phyloP scores from a whole-genome alignment of 2,329 filamentous ascomycete genomes.

The Trichoderma sp. region DNA sequence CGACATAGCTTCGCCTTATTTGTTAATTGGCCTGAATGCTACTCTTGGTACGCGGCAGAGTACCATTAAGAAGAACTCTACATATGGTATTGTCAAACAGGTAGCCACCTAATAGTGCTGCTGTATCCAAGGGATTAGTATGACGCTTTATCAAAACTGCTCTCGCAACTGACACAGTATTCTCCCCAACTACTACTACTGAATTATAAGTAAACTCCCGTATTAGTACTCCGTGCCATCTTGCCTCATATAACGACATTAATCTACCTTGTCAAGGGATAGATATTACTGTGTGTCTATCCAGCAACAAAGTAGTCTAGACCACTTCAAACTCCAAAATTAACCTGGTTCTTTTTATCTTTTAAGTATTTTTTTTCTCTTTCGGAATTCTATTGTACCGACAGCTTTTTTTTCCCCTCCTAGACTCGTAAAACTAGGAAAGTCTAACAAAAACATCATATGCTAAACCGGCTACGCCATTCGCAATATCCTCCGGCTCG shows the following conservation, averaged over 20 bases:
- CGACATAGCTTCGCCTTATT: not conserved
- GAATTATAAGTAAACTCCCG: not conserved
- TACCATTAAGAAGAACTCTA: not conserved
- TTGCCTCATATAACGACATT: not conserved
- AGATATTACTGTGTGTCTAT: not conserved
- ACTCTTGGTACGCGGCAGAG: not conserved
- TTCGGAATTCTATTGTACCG: slow-evolving; percentile 18
- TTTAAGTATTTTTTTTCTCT: slow-evolving; percentile 9
- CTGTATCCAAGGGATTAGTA: not conserved
- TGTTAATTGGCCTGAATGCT: not conserved
- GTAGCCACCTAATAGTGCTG: no score
- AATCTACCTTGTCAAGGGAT: not conserved
- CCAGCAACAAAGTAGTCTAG: not conserved
- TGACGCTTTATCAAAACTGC: not conserved
- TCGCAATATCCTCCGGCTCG: slow-evolving; percentile 33
- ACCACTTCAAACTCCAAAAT: not conserved
- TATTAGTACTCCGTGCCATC: not conserved
- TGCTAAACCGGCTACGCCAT: slow-evolving; percentile 39
- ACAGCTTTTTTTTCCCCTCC: slow-evolving; percentile 15
- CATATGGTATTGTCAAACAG: not conserved
- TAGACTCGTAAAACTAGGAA: slow-evolving; percentile 10
- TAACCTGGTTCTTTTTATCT: not conserved
- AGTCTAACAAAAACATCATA: slow-evolving; percentile 30
- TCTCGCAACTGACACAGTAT: not conserved
- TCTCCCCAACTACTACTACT: not conserved